Conservation (phyloP, 768 basidiomycete species). For the Boletus vermiculosoides region DNA sequence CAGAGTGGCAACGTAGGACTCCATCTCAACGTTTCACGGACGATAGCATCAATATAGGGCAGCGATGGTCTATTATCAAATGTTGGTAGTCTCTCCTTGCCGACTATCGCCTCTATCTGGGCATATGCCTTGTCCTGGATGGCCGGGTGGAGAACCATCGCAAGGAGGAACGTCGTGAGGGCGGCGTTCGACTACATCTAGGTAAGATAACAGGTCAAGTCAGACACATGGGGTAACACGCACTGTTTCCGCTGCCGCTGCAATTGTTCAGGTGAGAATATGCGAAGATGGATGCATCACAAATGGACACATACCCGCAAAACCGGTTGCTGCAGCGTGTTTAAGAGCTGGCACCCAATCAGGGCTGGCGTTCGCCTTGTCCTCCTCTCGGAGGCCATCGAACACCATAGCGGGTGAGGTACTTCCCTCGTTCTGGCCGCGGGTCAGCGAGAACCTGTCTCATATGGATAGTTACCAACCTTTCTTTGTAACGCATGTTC, state of each 20-base stretch:
- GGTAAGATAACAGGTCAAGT: background rate
- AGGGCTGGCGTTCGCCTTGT: background rate
- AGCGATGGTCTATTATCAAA: slow-evolving; percentile 20
- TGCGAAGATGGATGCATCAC: background rate
- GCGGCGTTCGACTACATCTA: slow-evolving; percentile 9
- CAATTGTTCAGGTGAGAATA: background rate
- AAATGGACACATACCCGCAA: slow-evolving; percentile 5
- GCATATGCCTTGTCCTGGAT: slow-evolving; percentile 18
- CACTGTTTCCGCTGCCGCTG: slow-evolving; percentile 19
- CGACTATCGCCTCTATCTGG: slow-evolving; percentile 19
- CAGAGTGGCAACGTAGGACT: slow-evolving; percentile 10
- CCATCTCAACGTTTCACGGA: slow-evolving; percentile 34
- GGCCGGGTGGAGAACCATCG: slow-evolving; percentile 18
- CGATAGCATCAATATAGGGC: slow-evolving; percentile 38
- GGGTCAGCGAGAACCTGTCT: background rate
- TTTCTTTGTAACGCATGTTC: slow-evolving; percentile 26
- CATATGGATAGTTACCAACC: slow-evolving; percentile 14
- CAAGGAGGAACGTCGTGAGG: slow-evolving; percentile 11
- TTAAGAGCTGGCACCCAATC: slow-evolving; percentile 9
- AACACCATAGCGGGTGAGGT: slow-evolving; percentile 16
- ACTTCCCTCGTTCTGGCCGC: slow-evolving; percentile 9
- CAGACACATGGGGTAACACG: background rate
- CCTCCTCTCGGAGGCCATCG: slow-evolving; percentile 11
- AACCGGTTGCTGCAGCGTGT: slow-evolving; percentile 17
- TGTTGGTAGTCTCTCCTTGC: slow-evolving; percentile 21